Conservation (phyloP, 2,329 filamentous ascomycete genomes). For the Alternaria brassicae region DNA sequence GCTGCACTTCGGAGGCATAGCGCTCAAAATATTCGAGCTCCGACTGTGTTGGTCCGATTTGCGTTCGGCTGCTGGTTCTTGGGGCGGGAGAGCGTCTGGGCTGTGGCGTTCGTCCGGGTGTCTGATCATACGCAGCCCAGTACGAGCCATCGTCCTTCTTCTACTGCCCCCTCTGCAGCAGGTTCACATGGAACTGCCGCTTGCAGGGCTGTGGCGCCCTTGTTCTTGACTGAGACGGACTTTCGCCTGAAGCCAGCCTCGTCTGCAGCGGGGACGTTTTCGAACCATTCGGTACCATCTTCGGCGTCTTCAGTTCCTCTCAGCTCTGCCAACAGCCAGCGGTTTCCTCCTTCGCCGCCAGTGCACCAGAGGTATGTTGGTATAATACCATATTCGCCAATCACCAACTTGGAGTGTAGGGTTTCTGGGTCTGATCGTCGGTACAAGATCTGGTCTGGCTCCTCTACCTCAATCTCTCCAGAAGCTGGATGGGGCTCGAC, state of each 20-base stretch:
- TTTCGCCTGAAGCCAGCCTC: constrained; percentile 51
- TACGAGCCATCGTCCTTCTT: constrained; percentile 76
- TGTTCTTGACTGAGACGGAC: constrained; percentile 23
- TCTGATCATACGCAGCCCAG: constrained; percentile 80
- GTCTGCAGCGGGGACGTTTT: constrained; percentile 67
- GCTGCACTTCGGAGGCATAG: constrained; percentile 77
- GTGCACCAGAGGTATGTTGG: constrained; percentile 75
- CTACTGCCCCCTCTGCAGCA: constrained; percentile 17
- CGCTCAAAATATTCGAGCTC: constrained; percentile 79
- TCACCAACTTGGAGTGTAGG: constrained; percentile 69
- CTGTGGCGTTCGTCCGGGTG: constrained; percentile 55
- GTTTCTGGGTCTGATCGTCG: constrained; percentile 77
- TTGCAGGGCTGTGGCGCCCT: constrained; percentile 23
- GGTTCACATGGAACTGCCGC: constrained; percentile 20
- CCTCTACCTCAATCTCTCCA: constrained; percentile 79
- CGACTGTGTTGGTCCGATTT: constrained; percentile 48
- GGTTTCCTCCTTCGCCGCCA: constrained; percentile 68
- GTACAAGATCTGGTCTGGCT: constrained; percentile 68
- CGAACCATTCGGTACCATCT: constrained; percentile 65
- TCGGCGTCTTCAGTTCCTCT: constrained; percentile 63
- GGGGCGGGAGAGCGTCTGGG: constrained; percentile 70
- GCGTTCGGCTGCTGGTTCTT: constrained; percentile 44
- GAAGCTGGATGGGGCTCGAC: constrained; percentile 83
- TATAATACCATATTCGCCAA: constrained; percentile 67
- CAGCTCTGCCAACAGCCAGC: constrained; percentile 77